Evolutionary conservation across 2,329 filamentous ascomycete genomes (phyloP).

Genomic region (Colletotrichum nymphaeae): DNA sequence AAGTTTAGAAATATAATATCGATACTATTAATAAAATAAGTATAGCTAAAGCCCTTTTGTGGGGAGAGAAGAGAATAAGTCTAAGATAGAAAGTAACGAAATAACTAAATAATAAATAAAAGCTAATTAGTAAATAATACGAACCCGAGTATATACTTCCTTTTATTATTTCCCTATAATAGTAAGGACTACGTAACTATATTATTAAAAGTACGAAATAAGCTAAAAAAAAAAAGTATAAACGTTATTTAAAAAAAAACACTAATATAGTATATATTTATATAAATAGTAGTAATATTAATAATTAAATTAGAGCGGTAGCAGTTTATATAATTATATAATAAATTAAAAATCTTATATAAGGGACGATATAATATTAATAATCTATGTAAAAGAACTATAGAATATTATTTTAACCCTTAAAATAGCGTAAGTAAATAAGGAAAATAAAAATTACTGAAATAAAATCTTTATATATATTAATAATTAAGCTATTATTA

Average conservation of each 20-base stretch:
- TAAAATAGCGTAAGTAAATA: not conserved
- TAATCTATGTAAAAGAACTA: not conserved
- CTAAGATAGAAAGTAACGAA: not conserved
- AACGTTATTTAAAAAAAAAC: not conserved
- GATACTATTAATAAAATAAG: not conserved
- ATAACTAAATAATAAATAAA: not conserved
- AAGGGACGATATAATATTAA: not conserved
- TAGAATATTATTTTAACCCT: not conserved
- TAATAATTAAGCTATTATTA: slow-evolving; percentile 3
- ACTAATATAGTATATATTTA: not conserved
- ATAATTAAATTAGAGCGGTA: not conserved
- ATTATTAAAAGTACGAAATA: not conserved
- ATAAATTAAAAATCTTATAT: not conserved
- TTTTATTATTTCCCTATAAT: not conserved
- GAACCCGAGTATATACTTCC: not conserved
- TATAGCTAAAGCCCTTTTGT: not conserved
- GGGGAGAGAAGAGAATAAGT: not conserved
- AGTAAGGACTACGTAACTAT: not conserved
- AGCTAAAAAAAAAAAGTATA: not conserved
- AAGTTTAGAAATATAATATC: slow-evolving; percentile 3
- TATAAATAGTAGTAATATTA: not conserved
- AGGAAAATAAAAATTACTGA: not conserved
- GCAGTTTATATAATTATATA: not conserved
- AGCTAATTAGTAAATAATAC: not conserved
- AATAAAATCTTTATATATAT: not conserved